These are phyloP conservation scores for Pseudozyma hubeiensis DNA, from an alignment of 1,284 basidiomycete species.

Conservation along the genomic window DNA sequence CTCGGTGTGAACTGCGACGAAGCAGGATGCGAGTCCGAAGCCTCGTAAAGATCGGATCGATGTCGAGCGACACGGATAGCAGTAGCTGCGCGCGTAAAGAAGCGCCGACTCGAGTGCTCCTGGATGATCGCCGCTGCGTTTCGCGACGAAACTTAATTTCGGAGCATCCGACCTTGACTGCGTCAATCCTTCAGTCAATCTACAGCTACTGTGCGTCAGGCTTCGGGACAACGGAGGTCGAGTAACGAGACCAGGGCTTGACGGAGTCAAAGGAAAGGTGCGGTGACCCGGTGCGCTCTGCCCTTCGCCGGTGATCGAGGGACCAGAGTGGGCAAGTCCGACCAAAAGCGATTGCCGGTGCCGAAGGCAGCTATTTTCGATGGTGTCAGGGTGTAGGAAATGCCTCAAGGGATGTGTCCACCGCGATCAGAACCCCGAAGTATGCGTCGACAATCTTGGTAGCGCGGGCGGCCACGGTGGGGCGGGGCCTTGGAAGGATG, in stretches of 20 bases:
- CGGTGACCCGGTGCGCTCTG: too few relatives aligned
- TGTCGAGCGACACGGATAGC: slow-evolving; percentile 6
- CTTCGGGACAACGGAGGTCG: too few relatives aligned
- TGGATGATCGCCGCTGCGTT: background rate
- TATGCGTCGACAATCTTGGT: too few relatives aligned
- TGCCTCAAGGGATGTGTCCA: too few relatives aligned
- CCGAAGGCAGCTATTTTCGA: background rate
- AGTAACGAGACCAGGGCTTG: too few relatives aligned
- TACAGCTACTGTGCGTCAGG: too few relatives aligned
- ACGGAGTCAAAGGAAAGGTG: too few relatives aligned
- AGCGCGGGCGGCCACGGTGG: background rate
- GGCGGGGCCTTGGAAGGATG: background rate
- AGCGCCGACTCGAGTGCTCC: background rate
- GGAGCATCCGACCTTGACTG: background rate
- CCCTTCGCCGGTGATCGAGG: too few relatives aligned
- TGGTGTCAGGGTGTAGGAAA: background rate
- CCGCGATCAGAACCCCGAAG: too few relatives aligned
- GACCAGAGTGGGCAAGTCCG: too few relatives aligned
- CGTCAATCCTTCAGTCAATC: background rate
- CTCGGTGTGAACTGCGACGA: background rate
- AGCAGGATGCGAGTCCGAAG: background rate
- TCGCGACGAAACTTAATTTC: background rate
- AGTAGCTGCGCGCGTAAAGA: background rate
- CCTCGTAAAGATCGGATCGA: background rate
- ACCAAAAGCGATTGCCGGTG: too few relatives aligned